These are phyloP conservation scores for Dothideomycetes sp. DNA, from an alignment of 2,329 filamentous ascomycete species.

Conservation along the genomic window DNA sequence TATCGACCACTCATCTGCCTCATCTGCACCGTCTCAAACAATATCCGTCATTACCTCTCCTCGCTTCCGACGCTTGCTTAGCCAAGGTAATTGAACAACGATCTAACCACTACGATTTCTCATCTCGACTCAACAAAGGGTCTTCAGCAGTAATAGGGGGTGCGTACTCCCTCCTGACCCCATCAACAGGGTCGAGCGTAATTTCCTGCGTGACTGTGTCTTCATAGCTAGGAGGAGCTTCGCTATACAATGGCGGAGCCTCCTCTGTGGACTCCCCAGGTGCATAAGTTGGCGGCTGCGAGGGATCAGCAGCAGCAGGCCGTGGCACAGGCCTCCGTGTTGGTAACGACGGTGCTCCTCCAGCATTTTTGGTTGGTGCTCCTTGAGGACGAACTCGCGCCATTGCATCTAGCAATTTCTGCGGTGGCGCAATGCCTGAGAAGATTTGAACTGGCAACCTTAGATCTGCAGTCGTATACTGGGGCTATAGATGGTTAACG, in stretches of 20 bases:
- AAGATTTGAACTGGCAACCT: constrained; percentile 71
- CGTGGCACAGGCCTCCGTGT: constrained; percentile 1
- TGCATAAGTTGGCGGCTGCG: not conserved
- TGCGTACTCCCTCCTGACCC: constrained; percentile 55
- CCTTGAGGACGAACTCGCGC: constrained; percentile 12
- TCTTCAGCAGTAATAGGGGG: constrained; percentile 26
- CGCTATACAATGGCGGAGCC: constrained; percentile 39
- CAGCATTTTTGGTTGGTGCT: not conserved
- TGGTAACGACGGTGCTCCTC: constrained; percentile 5
- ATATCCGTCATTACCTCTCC: no score
- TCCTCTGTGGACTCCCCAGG: constrained; percentile 4
- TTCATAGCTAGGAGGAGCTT: constrained; percentile 90
- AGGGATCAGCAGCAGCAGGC: not conserved
- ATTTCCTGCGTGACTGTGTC: constrained; percentile 77
- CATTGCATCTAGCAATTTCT: constrained; percentile 61
- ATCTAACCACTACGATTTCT: not conserved
- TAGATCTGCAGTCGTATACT: constrained; percentile 68
- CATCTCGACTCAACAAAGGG: constrained; percentile 14
- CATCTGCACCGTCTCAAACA: no score
- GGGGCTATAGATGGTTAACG: constrained; percentile 24
- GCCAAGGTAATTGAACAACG: constrained; percentile 1
- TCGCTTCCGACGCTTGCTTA: no score
- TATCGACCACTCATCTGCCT: no score
- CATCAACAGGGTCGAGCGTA: constrained; percentile 63
- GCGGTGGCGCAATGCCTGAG: constrained; percentile 76